Evolutionary conservation across 768 basidiomycete species (phyloP).

Genomic region (Termitomyces sp.): DNA sequence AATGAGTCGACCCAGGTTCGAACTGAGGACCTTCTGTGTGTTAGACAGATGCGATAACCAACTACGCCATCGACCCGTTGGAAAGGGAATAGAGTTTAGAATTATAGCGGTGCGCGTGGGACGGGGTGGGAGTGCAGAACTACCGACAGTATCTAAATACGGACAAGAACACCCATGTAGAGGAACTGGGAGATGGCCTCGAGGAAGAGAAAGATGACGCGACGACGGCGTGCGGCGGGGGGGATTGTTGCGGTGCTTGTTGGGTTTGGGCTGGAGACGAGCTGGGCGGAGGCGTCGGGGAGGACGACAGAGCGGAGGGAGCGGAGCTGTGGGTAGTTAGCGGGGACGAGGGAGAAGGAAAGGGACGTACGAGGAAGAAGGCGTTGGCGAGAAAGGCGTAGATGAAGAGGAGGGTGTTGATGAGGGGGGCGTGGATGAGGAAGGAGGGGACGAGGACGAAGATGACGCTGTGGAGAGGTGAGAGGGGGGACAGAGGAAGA

Average conservation of each 20-base stretch:
- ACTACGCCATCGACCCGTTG: constrained; percentile 58
- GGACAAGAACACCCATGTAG: constrained; percentile 82
- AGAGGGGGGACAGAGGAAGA: background rate
- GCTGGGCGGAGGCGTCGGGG: constrained; percentile 54
- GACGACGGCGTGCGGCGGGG: constrained; percentile 70
- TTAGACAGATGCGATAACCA: constrained; percentile 84
- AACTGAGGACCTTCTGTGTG: constrained; percentile 29
- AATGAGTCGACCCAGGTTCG: constrained; percentile 17
- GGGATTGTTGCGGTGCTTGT: constrained; percentile 59
- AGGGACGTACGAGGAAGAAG: constrained; percentile 78
- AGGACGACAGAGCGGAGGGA: constrained; percentile 75
- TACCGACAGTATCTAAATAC: constrained; percentile 25
- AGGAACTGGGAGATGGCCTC: constrained; percentile 79
- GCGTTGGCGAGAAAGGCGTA: constrained; percentile 89
- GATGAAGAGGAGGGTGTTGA: constrained; percentile 69
- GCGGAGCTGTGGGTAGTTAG: constrained; percentile 55
- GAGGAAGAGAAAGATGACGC: constrained; percentile 87
- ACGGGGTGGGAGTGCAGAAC: background rate
- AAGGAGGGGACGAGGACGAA: constrained; percentile 71
- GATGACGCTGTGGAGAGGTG: constrained; percentile 59
- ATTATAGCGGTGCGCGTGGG: too few species aligned
- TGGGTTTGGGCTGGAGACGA: constrained; percentile 30
- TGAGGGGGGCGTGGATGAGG: constrained; percentile 50
- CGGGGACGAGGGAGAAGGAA: background rate
- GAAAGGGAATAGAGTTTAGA: too few species aligned